A percentile compares a stretch with the other conserved stretches of the same genome.
phyloP scores from a whole-genome alignment of 1,284 basidiomycete genomes.

The Trichosporon ovoides region DNA sequence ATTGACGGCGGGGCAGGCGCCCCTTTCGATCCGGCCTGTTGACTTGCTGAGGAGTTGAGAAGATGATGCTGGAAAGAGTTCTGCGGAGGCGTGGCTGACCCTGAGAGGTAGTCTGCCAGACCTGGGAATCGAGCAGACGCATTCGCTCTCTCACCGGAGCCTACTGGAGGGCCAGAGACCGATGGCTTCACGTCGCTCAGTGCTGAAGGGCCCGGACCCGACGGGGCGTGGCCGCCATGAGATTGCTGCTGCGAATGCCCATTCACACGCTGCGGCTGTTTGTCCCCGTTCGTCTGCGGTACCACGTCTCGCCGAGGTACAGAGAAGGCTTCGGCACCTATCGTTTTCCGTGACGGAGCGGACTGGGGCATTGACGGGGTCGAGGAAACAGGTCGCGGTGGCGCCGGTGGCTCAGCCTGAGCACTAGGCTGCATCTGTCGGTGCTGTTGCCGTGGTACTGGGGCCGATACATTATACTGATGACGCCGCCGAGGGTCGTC shows the following conservation, averaged over 20 bases:
- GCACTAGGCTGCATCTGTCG: not conserved
- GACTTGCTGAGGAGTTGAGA: not conserved
- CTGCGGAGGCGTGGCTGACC: conserved; percentile 17
- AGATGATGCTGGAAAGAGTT: conserved; percentile 20
- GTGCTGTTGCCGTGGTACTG: not conserved
- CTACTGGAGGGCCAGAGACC: not conserved
- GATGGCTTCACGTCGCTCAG: not conserved
- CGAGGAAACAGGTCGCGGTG: not conserved
- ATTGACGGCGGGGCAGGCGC: conserved; percentile 6
- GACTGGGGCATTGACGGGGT: not conserved
- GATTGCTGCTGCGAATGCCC: conserved; percentile 6
- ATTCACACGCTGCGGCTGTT: conserved; percentile 7
- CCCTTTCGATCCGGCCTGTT: not conserved
- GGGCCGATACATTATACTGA: not conserved
- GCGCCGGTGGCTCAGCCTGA: conserved; percentile 1
- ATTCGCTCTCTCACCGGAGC: not conserved
- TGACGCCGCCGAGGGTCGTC: conserved; percentile 10
- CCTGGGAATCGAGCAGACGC: conserved; percentile 25
- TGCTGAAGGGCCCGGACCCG: not conserved
- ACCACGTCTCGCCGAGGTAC: conserved; percentile 4
- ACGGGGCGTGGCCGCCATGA: not conserved
- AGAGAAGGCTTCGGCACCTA: conserved; percentile 3
- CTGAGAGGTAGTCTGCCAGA: conserved; percentile 30
- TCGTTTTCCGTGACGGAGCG: not conserved
- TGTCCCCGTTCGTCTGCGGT: conserved; percentile 12